Evolutionary conservation across 768 basidiomycete species (phyloP).

Genomic region (Phaeolepiota aurea): DNA sequence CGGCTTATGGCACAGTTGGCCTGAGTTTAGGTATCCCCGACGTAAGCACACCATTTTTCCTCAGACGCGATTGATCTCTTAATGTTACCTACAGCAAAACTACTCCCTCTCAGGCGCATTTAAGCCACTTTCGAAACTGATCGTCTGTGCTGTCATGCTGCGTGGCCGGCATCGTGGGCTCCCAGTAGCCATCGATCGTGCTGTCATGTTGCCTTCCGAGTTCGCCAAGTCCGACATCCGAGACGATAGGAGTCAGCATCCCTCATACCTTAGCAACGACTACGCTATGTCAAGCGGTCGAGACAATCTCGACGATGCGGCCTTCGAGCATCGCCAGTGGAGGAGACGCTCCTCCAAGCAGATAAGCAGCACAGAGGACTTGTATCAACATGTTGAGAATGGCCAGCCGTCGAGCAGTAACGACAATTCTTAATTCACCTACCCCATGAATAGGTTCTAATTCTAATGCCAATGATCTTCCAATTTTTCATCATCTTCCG

Average conservation of each 20-base stretch:
- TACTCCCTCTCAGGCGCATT: constrained; percentile 79
- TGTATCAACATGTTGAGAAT: neutral
- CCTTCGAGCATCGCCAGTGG: neutral
- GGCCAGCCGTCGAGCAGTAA: neutral
- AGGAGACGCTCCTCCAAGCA: neutral
- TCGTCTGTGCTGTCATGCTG: constrained; percentile 85
- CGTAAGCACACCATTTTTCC: constrained; percentile 26
- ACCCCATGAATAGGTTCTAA: no score
- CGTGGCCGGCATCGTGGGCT: constrained; percentile 88
- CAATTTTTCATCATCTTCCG: neutral
- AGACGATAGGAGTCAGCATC: constrained; percentile 4
- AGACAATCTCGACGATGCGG: neutral
- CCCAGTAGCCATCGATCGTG: constrained; percentile 83
- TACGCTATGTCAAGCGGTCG: neutral
- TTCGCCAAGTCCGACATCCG: constrained; percentile 24
- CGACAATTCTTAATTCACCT: neutral
- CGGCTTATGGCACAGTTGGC: constrained; percentile 85
- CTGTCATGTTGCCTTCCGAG: constrained; percentile 73
- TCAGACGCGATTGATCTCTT: neutral
- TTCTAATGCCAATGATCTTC: neutral
- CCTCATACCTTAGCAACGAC: neutral
- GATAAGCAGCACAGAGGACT: neutral
- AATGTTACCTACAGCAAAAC: constrained; percentile 45
- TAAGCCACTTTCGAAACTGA: constrained; percentile 75
- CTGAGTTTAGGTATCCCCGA: constrained; percentile 82